A percentile compares a stretch with the other conserved stretches of the same genome.
These are phyloP conservation scores for Fusarium austroafricanum DNA, from an alignment of 2,329 filamentous ascomycete species.

Conservation along the genomic window DNA sequence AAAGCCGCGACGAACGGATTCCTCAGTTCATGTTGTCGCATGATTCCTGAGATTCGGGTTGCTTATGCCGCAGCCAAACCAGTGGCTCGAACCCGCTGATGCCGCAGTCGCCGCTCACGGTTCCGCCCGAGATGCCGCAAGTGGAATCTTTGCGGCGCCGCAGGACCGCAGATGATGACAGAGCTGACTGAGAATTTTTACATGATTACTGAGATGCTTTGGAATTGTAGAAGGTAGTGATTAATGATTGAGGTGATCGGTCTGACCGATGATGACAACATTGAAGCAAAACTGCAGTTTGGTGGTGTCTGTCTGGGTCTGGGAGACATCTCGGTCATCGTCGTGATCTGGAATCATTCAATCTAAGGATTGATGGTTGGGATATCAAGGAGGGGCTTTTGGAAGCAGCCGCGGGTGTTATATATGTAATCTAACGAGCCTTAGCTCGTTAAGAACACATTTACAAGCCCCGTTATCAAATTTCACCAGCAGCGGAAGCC, in stretches of 20 bases:
- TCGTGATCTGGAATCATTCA: rapidly evolving
- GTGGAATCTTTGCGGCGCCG: conserved; percentile 8
- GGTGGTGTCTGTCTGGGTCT: neutral
- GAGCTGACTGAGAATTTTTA: neutral
- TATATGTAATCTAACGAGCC: neutral
- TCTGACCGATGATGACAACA: neutral
- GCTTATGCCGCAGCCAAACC: conserved; percentile 16
- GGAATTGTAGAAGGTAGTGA: neutral
- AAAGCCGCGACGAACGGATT: conserved; percentile 15
- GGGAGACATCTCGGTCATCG: neutral
- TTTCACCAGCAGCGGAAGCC: neutral
- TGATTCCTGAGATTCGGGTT: conserved; percentile 16
- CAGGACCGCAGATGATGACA: neutral
- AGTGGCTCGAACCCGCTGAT: conserved; percentile 2
- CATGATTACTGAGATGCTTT: neutral
- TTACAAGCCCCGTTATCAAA: neutral
- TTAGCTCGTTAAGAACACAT: neutral
- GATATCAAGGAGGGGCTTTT: neutral
- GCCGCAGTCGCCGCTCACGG: conserved; percentile 1
- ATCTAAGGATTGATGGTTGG: rapidly evolving
- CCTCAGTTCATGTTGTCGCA: conserved; percentile 30
- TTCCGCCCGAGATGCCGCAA: conserved; percentile 19
- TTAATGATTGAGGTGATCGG: neutral
- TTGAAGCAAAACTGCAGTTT: rapidly evolving
- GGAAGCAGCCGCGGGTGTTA: neutral